Conservation (phyloP, 2,329 filamentous ascomycete genomes). For the Penicillium sp. region DNA sequence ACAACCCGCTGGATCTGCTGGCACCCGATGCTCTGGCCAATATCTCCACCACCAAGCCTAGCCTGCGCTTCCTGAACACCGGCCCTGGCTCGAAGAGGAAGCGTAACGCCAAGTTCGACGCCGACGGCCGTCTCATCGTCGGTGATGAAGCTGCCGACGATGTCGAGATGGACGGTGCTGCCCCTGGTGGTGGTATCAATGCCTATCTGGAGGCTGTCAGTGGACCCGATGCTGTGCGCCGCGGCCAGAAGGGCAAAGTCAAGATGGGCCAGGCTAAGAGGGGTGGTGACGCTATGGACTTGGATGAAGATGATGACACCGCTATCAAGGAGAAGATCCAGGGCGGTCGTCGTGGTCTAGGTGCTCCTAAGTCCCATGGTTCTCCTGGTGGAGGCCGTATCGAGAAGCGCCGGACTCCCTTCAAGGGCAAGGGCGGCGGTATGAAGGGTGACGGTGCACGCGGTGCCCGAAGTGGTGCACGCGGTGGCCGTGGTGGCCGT, state of each 20-base stretch:
- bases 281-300: constrained; percentile 39
- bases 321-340: constrained; percentile 18
- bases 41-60: constrained; percentile 85
- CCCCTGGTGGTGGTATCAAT: constrained; percentile 45
- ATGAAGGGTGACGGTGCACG: neutral
- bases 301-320: constrained; percentile 37
- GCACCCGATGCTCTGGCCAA: constrained; percentile 84
- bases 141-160: constrained; percentile 30
- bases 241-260: constrained; percentile 56
- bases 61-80: constrained; percentile 41
- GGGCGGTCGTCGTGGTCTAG: constrained; percentile 20
- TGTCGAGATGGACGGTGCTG: constrained; percentile 31
- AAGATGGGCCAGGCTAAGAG: constrained; percentile 51
- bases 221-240: constrained; percentile 53
- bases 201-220: constrained; percentile 58
- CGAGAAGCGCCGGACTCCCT: constrained; percentile 25
- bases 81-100: constrained; percentile 37
- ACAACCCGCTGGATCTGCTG: constrained; percentile 90
- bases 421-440: constrained; percentile 13
- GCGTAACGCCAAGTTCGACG: constrained; percentile 40
- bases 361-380: constrained; percentile 25
- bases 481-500: constrained; percentile 7
- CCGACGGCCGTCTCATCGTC: constrained; percentile 44
- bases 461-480: constrained; percentile 12
- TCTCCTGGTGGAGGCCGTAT: constrained; percentile 21